phyloP scores from a whole-genome alignment of 176 grass and related monocot species.

The Alloteropsis semialata region DNA sequence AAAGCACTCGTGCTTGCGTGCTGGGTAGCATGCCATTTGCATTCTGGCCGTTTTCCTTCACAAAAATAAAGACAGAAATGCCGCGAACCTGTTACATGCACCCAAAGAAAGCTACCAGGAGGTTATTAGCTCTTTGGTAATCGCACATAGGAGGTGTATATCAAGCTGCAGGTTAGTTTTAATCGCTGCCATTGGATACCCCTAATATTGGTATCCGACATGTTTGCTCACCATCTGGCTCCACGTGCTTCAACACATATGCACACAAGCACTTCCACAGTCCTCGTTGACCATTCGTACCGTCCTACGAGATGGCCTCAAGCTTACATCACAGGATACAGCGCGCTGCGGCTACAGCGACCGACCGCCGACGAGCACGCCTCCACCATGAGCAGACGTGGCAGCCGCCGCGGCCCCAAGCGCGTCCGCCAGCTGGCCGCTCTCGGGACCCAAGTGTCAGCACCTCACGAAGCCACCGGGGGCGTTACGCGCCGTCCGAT shows the following conservation, averaged over 20 bases:
- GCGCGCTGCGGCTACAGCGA: not conserved
- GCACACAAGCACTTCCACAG: not conserved
- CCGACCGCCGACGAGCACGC: not conserved
- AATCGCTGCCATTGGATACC: too few species aligned
- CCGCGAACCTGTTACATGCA: too few species aligned
- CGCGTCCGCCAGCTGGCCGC: not conserved
- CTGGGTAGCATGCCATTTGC: too few species aligned
- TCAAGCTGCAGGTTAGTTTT: too few species aligned
- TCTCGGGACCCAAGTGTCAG: not conserved
- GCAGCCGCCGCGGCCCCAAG: not conserved
- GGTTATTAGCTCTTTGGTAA: too few species aligned
- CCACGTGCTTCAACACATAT: constrained; percentile 11
- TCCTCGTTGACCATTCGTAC: not conserved
- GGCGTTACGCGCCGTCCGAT: not conserved
- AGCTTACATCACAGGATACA: not conserved
- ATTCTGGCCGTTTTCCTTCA: too few species aligned
- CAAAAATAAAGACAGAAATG: too few species aligned
- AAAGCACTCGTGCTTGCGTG: too few species aligned
- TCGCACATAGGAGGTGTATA: too few species aligned
- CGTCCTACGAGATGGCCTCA: not conserved
- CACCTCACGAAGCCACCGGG: not conserved
- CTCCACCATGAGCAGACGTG: not conserved
- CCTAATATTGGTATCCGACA: too few species aligned
- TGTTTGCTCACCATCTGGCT: not conserved
- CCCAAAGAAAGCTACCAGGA: too few species aligned